A percentile compares a stretch with the other conserved stretches of the same genome.
phyloP scores from a whole-genome alignment of 2,329 filamentous ascomycete species.

The Apiospora phragmitis region DNA sequence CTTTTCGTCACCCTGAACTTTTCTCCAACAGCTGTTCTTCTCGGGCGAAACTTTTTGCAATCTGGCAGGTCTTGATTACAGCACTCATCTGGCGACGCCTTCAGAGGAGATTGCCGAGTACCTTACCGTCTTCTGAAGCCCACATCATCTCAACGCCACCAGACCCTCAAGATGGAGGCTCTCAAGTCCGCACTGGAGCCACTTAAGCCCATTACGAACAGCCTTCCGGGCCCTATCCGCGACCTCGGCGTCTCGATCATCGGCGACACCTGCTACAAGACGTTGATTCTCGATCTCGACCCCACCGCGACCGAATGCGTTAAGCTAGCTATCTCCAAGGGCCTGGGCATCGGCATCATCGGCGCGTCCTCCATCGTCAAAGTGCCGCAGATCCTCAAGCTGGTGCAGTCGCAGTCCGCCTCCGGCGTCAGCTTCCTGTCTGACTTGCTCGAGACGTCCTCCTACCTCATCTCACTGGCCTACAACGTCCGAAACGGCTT shows the following conservation, averaged over 20 bases:
- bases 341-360: constrained; percentile 90
- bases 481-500: constrained; percentile 92
- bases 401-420: constrained; percentile 77
- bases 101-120: not conserved
- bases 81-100: not conserved
- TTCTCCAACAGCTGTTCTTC: constrained; percentile 4
- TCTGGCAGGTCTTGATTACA: not conserved
- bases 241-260: constrained; percentile 78
- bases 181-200: constrained; percentile 64
- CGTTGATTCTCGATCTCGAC: constrained; percentile 83
- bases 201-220: constrained; percentile 65
- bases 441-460: constrained; percentile 87
- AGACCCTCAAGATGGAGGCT: constrained; percentile 52
- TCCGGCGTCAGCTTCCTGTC: constrained; percentile 85
- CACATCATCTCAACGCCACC: not conserved
- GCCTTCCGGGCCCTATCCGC: constrained; percentile 72
- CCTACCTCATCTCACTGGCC: constrained; percentile 84
- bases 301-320: constrained; percentile 75
- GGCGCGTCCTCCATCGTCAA: constrained; percentile 89
- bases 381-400: constrained; percentile 94
- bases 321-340: constrained; percentile 89
- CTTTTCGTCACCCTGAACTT: constrained; percentile 7
- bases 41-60: not conserved
- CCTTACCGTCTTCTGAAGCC: not conserved
- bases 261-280: constrained; percentile 80